Conservation (phyloP, 768 basidiomycete species). For the Tricholoma matsutake region DNA sequence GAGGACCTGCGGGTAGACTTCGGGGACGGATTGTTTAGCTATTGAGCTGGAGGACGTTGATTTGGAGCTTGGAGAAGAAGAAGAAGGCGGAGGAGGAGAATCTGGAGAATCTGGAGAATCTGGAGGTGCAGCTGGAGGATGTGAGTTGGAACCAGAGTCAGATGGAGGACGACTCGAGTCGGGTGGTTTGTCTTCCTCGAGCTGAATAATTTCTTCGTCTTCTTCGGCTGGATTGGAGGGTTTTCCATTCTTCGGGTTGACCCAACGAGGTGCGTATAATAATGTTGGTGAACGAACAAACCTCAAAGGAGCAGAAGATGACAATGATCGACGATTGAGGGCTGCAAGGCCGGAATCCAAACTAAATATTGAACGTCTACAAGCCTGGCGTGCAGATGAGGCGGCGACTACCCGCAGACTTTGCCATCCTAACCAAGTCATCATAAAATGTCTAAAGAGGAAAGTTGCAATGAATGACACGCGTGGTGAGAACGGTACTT, state of each 20-base stretch:
- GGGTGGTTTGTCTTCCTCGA: conserved; percentile 13
- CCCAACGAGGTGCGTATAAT: conserved; percentile 19
- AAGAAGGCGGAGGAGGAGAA: conserved; percentile 5
- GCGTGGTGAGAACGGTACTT: not conserved
- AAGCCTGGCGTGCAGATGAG: conserved; percentile 10
- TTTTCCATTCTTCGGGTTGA: conserved; percentile 21
- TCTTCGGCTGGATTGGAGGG: conserved; percentile 9
- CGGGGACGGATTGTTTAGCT: conserved; percentile 85
- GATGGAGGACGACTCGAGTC: conserved; percentile 14
- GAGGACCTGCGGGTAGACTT: conserved; percentile 89
- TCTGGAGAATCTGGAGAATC: conserved; percentile 15
- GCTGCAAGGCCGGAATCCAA: not conserved
- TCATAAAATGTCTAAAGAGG: conserved; percentile 1
- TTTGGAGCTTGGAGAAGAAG: conserved; percentile 12
- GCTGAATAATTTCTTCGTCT: conserved; percentile 7
- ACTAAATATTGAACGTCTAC: conserved; percentile 9
- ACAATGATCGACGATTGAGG: conserved; percentile 7
- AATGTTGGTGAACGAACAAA: conserved; percentile 10
- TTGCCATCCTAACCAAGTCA: conserved; percentile 21
- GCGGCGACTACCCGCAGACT: conserved; percentile 8
- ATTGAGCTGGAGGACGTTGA: conserved; percentile 47
- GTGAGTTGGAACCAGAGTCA: conserved; percentile 13
- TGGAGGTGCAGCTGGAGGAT: conserved; percentile 18
- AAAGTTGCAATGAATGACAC: not conserved
- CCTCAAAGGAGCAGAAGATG: conserved; percentile 6